Conservation (phyloP, 2,329 filamentous ascomycete genomes). For the Aspergillus chevalieri region DNA sequence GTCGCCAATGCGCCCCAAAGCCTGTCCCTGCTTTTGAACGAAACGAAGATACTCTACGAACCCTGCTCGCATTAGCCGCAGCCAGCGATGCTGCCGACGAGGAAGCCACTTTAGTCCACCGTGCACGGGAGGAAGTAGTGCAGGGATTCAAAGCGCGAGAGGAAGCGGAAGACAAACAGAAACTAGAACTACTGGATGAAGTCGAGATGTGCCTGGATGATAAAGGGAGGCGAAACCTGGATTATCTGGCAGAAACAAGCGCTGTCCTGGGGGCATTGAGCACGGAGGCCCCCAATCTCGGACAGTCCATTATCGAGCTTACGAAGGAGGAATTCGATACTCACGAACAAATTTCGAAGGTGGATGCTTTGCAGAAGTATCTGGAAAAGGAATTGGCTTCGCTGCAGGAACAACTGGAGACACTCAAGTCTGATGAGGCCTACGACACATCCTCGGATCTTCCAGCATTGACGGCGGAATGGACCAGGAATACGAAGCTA, state of each 20-base stretch:
- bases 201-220: slow-evolving; percentile 50
- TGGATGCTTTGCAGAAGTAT: slow-evolving; percentile 52
- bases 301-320: slow-evolving; percentile 50
- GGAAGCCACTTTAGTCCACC: slow-evolving; percentile 29
- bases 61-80: slow-evolving; percentile 65
- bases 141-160: slow-evolving; percentile 26
- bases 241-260: slow-evolving; percentile 52
- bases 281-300: slow-evolving; percentile 47
- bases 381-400: slow-evolving; percentile 47
- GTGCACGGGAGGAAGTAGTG: slow-evolving; percentile 32
- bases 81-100: slow-evolving; percentile 65
- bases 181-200: slow-evolving; percentile 44
- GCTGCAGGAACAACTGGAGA: slow-evolving; percentile 23
- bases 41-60: slow-evolving; percentile 74
- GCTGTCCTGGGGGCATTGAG: slow-evolving; percentile 46
- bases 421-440: slow-evolving; percentile 26
- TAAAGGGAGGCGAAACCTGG: slow-evolving; percentile 51
- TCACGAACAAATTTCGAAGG: slow-evolving; percentile 52
- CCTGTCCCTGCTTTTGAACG: slow-evolving; percentile 71
- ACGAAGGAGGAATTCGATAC: slow-evolving; percentile 48
- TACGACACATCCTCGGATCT: slow-evolving; percentile 55
- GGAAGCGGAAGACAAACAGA: slow-evolving; percentile 23
- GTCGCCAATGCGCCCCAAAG: slow-evolving; percentile 59
- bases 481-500: slow-evolving; percentile 64
- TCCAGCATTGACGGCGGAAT: slow-evolving; percentile 65